Evolutionary conservation across 805 yeast genomes (phyloP).

Genomic region (Saturnispora serradocipensis): DNA sequence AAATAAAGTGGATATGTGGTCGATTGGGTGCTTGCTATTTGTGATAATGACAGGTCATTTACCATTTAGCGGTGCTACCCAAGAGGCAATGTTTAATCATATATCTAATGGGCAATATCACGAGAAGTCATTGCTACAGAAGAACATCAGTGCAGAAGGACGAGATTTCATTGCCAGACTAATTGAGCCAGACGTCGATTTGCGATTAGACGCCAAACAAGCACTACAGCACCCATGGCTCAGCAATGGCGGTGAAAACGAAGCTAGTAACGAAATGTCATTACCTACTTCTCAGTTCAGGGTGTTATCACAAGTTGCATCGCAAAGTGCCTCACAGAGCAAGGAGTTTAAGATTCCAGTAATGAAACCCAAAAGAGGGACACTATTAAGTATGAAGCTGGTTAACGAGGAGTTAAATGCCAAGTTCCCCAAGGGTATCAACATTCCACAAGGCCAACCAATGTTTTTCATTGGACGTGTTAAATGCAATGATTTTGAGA

Average conservation of each 20-base stretch:
- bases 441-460: conserved; percentile 57
- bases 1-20: conserved; percentile 93
- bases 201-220: conserved; percentile 62
- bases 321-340: neutral
- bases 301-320: conserved; percentile 7
- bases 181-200: conserved; percentile 66
- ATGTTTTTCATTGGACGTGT: conserved; percentile 70
- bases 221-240: conserved; percentile 85
- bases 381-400: conserved; percentile 55
- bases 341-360: conserved; percentile 1
- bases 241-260: conserved; percentile 20
- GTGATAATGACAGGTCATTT: conserved; percentile 87
- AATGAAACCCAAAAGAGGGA: conserved; percentile 29
- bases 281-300: conserved; percentile 44
- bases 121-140: conserved; percentile 55
- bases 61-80: conserved; percentile 92
- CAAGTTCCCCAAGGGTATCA: conserved; percentile 31
- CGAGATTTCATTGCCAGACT: conserved; percentile 61
- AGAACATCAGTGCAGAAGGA: conserved; percentile 58
- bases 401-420: conserved; percentile 4
- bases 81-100: conserved; percentile 70
- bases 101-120: conserved; percentile 74
- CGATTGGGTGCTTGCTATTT: conserved; percentile 87
- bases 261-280: conserved; percentile 57
- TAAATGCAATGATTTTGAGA: conserved; percentile 47